phyloP scores from a whole-genome alignment of 352 stramenopile species.

The Phytophthora pini region DNA sequence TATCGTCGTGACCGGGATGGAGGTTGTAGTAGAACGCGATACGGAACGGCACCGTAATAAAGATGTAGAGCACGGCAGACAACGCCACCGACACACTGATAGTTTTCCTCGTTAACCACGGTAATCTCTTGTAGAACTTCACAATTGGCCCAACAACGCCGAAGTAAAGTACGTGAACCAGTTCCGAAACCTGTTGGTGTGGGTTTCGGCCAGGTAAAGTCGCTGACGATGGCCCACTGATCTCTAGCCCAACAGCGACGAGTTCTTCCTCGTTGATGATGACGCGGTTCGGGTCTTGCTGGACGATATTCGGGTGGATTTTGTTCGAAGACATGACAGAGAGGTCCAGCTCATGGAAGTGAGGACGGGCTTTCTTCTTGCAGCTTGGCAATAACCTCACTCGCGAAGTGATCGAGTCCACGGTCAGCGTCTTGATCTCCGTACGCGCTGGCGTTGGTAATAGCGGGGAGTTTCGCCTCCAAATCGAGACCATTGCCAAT shows the following conservation, averaged over 20 bases:
- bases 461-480: too few relatives aligned
- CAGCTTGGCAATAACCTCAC: too few relatives aligned
- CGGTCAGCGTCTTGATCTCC: too few relatives aligned
- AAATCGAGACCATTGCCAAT: too few relatives aligned
- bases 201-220: not conserved
- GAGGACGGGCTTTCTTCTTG: too few relatives aligned
- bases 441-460: too few relatives aligned
- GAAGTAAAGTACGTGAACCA: not conserved
- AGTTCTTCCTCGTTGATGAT: not conserved
- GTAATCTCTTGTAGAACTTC: slow-evolving; percentile 15
- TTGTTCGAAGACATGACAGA: not conserved
- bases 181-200: not conserved
- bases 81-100: slow-evolving; percentile 16
- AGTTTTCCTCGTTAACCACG: slow-evolving; percentile 21
- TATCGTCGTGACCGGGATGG: not conserved
- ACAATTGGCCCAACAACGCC: not conserved
- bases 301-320: not conserved
- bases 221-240: not conserved
- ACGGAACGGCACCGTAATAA: slow-evolving; percentile 30
- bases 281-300: not conserved
- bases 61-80: slow-evolving; percentile 24
- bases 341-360: not conserved
- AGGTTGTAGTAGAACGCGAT: slow-evolving; percentile 31
- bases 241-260: not conserved
- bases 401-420: too few relatives aligned